These are phyloP conservation scores for Candida easanensis DNA, from an alignment of 805 yeast genomes.

Conservation along the genomic window DNA sequence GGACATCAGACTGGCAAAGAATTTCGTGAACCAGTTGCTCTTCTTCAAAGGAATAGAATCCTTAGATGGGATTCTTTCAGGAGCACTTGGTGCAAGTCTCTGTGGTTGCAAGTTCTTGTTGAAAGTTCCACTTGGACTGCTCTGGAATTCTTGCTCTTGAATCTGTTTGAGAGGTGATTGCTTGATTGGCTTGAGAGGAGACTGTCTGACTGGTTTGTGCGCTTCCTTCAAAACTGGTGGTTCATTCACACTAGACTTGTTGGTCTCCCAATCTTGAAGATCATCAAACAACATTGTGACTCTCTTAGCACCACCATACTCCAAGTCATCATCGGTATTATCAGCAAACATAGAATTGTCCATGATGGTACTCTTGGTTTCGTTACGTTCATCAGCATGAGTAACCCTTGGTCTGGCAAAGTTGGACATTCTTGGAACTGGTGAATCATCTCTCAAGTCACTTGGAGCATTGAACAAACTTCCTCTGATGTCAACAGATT, in stretches of 20 bases:
- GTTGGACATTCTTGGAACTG: conserved; percentile 10
- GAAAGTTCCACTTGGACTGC: conserved; percentile 15
- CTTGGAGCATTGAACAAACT: conserved; percentile 23
- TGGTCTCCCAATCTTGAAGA: conserved; percentile 6
- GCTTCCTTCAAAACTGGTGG: conserved; percentile 2
- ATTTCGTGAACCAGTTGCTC: conserved; percentile 38
- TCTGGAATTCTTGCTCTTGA: conserved; percentile 19
- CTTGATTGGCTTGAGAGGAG: conserved; percentile 21
- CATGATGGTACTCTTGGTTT: conserved; percentile 18
- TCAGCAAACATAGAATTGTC: conserved; percentile 27
- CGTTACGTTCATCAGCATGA: conserved; percentile 14
- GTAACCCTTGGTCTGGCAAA: conserved; percentile 19
- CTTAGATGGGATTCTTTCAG: conserved; percentile 11
- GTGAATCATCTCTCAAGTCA: conserved; percentile 18
- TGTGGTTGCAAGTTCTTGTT: conserved; percentile 11
- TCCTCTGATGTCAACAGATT: conserved; percentile 22
- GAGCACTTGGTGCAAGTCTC: conserved; percentile 25
- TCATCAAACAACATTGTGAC: conserved; percentile 29
- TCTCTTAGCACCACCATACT: conserved; percentile 23
- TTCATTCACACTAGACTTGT: not conserved
- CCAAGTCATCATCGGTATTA: conserved; percentile 24
- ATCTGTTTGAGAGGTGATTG: conserved; percentile 25
- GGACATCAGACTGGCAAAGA: conserved; percentile 30
- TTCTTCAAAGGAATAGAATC: conserved; percentile 26
- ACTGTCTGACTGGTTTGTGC: conserved; percentile 15